Conservation (phyloP, 768 basidiomycete species). For the Asterophora parasitica region DNA sequence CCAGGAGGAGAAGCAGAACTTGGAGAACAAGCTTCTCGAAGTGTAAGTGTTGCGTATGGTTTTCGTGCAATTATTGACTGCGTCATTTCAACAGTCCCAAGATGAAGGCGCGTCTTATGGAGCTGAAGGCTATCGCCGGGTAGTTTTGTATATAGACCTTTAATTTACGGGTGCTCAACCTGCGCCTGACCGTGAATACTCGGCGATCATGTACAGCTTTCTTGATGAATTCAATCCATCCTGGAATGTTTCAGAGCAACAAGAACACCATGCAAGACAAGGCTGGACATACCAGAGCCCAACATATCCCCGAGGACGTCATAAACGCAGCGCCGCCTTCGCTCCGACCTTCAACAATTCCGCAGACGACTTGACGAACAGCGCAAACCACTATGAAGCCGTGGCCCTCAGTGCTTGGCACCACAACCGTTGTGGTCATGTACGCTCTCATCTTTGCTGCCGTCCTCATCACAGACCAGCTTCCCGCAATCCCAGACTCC, state of each 20-base stretch:
- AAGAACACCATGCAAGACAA: neutral
- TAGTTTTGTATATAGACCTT: neutral
- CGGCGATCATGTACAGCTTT: neutral
- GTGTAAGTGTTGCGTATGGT: conserved; percentile 50
- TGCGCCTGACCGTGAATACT: neutral
- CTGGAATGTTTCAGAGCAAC: no score
- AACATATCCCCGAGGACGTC: neutral
- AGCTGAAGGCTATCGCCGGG: conserved; percentile 42
- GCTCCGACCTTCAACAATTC: neutral
- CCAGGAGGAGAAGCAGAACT: conserved; percentile 89
- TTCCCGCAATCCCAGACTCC: conserved; percentile 4
- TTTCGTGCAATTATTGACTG: conserved; percentile 1
- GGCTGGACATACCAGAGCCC: no score
- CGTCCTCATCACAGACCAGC: conserved; percentile 14
- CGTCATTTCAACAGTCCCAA: conserved; percentile 54
- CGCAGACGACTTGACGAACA: no score
- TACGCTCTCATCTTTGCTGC: conserved; percentile 10
- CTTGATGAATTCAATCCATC: no score
- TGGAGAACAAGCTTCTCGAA: conserved; percentile 83
- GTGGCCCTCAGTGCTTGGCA: conserved; percentile 5
- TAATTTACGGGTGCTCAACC: neutral
- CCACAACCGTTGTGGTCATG: conserved; percentile 8
- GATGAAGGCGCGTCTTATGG: conserved; percentile 69
- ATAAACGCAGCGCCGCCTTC: neutral
- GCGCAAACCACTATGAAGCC: conserved; percentile 1